These are phyloP conservation scores for Claviceps digitariae DNA, from an alignment of 2,329 filamentous ascomycete genomes.

Conservation along the genomic window DNA sequence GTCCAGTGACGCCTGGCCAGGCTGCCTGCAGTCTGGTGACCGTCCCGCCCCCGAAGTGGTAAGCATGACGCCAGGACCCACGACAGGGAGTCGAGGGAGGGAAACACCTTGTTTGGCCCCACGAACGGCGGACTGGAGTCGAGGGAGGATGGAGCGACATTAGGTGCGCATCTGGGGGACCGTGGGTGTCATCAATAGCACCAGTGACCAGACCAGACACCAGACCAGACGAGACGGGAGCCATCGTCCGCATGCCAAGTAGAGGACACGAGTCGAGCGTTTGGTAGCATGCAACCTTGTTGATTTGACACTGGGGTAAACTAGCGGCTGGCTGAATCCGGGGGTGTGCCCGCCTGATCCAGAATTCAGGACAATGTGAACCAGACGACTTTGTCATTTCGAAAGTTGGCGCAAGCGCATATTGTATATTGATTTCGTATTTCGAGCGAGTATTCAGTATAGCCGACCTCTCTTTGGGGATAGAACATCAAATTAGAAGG, in stretches of 20 bases:
- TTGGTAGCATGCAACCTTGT: neutral
- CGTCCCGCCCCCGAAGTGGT: neutral
- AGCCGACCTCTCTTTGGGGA: neutral
- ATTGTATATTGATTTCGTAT: neutral
- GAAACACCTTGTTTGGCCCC: too few relatives aligned
- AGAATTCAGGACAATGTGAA: neutral
- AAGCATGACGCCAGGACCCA: neutral
- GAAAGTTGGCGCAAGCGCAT: neutral
- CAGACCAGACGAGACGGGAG: neutral
- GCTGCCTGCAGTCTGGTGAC: conserved; percentile 1
- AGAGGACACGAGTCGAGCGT: neutral
- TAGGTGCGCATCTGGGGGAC: too few relatives aligned
- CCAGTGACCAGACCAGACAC: neutral
- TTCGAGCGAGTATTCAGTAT: neutral
- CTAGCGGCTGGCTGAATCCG: neutral
- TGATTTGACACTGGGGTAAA: neutral
- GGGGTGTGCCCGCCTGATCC: neutral
- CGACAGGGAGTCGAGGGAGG: neutral
- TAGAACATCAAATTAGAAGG: too few relatives aligned
- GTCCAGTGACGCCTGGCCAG: neutral
- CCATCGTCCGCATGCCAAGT: neutral
- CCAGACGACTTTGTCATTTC: neutral
- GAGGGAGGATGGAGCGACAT: neutral
- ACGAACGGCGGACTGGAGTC: too few relatives aligned
- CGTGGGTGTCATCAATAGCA: neutral